Percentiles rank a stretch among this genome's conserved stretches.
Evolutionary conservation across 345 rosid genomes (phyloP).

Genomic region (Raphanus raphanistrum): DNA sequence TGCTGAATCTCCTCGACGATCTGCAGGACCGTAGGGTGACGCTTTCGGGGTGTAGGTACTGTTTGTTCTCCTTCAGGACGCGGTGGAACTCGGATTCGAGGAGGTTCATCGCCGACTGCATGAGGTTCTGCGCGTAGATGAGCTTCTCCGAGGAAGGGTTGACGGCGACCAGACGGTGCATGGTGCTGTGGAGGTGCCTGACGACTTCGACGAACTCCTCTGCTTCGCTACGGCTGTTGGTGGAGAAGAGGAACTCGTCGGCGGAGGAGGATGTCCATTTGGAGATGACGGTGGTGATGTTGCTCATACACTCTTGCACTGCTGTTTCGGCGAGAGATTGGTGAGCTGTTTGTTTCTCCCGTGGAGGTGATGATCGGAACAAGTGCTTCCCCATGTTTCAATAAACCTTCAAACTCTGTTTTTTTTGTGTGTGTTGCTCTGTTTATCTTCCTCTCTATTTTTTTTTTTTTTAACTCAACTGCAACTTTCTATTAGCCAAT

Average conservation of each 20-base stretch:
- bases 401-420: not conserved
- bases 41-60: conserved; percentile 63
- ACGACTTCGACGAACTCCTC: conserved; percentile 52
- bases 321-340: conserved; percentile 50
- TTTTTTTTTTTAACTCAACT: too few relatives aligned
- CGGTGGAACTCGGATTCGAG: conserved; percentile 70
- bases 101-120: conserved; percentile 71
- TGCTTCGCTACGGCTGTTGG: conserved; percentile 55
- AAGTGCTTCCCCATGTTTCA: conserved; percentile 36
- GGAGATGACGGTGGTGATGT: conserved; percentile 45
- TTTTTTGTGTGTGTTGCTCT: not conserved
- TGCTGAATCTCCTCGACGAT: conserved; percentile 51
- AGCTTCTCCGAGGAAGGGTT: conserved; percentile 48
- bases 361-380: conserved; percentile 38
- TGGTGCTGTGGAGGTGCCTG: conserved; percentile 52
- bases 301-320: conserved; percentile 52
- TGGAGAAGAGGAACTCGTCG: conserved; percentile 44
- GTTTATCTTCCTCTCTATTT: too few relatives aligned
- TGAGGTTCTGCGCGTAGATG: conserved; percentile 50
- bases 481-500: too few relatives aligned
- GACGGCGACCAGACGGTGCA: conserved; percentile 50
- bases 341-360: conserved; percentile 30
- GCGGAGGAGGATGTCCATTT: conserved; percentile 51
- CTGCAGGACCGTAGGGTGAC: conserved; percentile 54
- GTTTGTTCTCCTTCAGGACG: conserved; percentile 55